Evolutionary conservation across 2,329 filamentous ascomycete genomes (phyloP), one percentile per base, ranked within the genome.

Genomic region (Amauroascus verrucosus): DNA sequence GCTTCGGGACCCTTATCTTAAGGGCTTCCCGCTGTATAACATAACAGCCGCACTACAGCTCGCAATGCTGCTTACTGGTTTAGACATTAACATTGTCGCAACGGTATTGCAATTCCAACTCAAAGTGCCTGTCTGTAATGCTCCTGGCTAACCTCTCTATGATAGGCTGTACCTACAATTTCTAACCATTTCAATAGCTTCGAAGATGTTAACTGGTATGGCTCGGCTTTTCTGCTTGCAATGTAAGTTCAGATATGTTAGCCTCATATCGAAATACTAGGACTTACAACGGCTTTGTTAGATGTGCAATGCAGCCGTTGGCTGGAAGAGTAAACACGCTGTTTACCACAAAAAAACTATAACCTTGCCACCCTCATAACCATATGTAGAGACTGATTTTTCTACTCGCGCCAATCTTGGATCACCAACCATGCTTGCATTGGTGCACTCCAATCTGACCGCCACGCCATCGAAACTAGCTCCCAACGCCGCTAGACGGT

Each of bases 291-390:
- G 22, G 11, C 9, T 6, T 6, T 24, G 24, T 14, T 35, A 51
- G 48, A 22, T 51, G 48, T 44, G 35, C 48, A 1, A 28, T 44
- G 48, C 48, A 51, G 20, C 48, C 48, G 33, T 38, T 51, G 33
- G 37, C 48, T 11, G 48, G 48, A 13, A 51, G 41, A 22, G 33
- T 51, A 24, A 43, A 51, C n/a, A 33, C 48, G 9, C 9, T 51
- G 13, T 44, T 51, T 28, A 20, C 7, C 1, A 22, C 48, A 11
- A 51, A 51, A 35, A 38, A 43, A 51, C 24, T 20, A 41, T 22
- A 20, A n/a, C 8, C 77, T 70, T 60, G 57, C 77, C 7, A 56
- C 57, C 14, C 70, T 13, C 13, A 26, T 45, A 13, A 24, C 71
- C 0, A 65, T 77, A 22, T 58, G 66, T 55, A 70, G 76, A 61